These are phyloP conservation scores for Colletotrichum spinosum DNA, from an alignment of 2,329 filamentous ascomycete species.

Conservation along the genomic window DNA sequence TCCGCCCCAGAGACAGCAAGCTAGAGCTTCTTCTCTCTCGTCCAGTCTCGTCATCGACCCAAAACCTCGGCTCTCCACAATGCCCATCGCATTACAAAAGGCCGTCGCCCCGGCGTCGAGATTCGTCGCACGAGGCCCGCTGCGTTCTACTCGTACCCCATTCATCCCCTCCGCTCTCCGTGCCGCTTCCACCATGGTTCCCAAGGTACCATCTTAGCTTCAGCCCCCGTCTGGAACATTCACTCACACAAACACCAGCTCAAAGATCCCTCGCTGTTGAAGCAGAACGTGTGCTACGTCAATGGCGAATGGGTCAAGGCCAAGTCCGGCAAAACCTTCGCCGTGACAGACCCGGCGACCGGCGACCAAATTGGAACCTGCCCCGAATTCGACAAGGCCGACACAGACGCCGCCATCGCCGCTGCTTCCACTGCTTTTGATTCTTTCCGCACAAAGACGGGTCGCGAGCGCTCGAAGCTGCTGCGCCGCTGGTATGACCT, in stretches of 20 bases:
- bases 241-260: slow-evolving; percentile 60
- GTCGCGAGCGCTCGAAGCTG: slow-evolving; percentile 79
- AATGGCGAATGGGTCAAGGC: slow-evolving; percentile 94
- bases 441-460: slow-evolving; percentile 77
- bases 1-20: slow-evolving; percentile 6
- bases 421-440: slow-evolving; percentile 84
- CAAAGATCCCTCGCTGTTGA: slow-evolving; percentile 84
- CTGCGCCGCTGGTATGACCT: slow-evolving; percentile 86
- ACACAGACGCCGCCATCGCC: slow-evolving; percentile 84
- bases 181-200: slow-evolving; percentile 60
- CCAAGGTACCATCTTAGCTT: slow-evolving; percentile 50
- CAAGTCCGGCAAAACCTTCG: slow-evolving; percentile 90
- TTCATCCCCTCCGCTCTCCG: slow-evolving; percentile 41
- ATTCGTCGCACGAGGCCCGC: slow-evolving; percentile 26
- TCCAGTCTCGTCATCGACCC: background rate
- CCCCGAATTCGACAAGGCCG: slow-evolving; percentile 84
- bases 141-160: slow-evolving; percentile 16
- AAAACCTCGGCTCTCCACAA: slow-evolving; percentile 17
- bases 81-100: slow-evolving; percentile 34
- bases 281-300: slow-evolving; percentile 84
- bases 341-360: slow-evolving; percentile 87
- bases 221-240: slow-evolving; percentile 1
- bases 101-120: slow-evolving; percentile 34
- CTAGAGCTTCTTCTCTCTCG: slow-evolving; percentile 20
- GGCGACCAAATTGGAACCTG: slow-evolving; percentile 83